Evolutionary conservation across 768 basidiomycete species (phyloP), one percentile per base, ranked within the genome.

Genomic region (Daedaleopsis sinensis): DNA sequence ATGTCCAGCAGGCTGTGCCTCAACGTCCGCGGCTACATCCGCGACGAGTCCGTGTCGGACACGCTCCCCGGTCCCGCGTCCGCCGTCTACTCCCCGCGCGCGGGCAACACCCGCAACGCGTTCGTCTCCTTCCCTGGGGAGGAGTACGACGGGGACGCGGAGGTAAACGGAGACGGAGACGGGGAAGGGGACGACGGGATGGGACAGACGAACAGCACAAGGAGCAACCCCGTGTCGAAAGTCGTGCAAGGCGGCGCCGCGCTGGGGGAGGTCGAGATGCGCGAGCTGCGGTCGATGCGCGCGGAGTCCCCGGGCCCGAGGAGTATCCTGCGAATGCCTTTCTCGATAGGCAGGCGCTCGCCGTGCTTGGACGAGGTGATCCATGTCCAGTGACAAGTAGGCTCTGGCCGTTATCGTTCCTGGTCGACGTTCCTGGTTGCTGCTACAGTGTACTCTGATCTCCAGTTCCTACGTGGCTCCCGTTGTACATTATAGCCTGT

Each of bases 1-100:
- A 74, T 86, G 55, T 78, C 82, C n/a, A 86, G 82, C 67, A 76
- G 85, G 21, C 77, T 86, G 15, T 78, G 83, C 24, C 74, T 86
- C 36, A 86, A 86, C 62, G 81, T 86, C 27, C 82, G 84, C 11
- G 68, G 69, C 5, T 66, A 69, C 65, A 62, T 69, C 55, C 65
- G 61, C 57, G 49, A 50, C 38, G 61, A 54, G 47, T 37, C 32
- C 19, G 9, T 24, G 23, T 15, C 19, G 21, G 10, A 21, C 21
- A 21, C 19, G 48, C n/a, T 52, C 51, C n/a, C 51, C 51, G 24
- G 13, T 5, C 36, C 38, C 23, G 57, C 48, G 12, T 57, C 49
- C 57, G 8, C 19, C 35, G 16, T 24, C 12, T 51, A 48, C 37
- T 35, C 23, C 48, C 15, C 37, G 38, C 32, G 43, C 21, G 15